These are phyloP conservation scores for Coriaria nepalensis DNA, from an alignment of 306 rosid genomes.

Conservation along the genomic window DNA sequence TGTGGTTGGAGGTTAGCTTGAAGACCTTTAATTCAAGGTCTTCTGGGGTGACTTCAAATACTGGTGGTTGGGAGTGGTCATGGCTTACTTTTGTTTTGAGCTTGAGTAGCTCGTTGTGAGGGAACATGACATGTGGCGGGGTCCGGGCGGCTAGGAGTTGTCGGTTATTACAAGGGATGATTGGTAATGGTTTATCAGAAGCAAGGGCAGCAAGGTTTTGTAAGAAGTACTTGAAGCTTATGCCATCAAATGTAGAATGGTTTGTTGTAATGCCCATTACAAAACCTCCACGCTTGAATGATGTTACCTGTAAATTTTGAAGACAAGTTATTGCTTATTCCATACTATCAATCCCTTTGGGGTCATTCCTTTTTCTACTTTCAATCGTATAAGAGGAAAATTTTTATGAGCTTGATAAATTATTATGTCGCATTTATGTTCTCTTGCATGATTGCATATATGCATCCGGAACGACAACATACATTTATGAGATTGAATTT, in stretches of 20 bases:
- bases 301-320: conserved; percentile 28
- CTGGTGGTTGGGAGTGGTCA: conserved; percentile 10
- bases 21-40: conserved; percentile 37
- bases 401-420: no score
- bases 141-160: conserved; percentile 57
- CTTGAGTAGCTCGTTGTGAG: conserved; percentile 50
- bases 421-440: no score
- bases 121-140: conserved; percentile 49
- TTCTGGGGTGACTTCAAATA: conserved; percentile 43
- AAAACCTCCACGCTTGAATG: conserved; percentile 64
- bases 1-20: conserved; percentile 18
- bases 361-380: no score
- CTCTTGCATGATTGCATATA: no score
- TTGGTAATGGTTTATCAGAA: conserved; percentile 30
- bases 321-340: background rate
- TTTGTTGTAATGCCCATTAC: conserved; percentile 43
- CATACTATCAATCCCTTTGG: no score
- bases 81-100: conserved; percentile 5
- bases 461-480: no score
- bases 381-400: no score
- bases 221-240: conserved; percentile 47
- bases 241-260: conserved; percentile 47
- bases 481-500: no score
- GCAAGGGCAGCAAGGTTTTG: conserved; percentile 56
- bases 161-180: conserved; percentile 39